Evolutionary conservation across 306 rosid genomes (phyloP).

Genomic region (Pueraria montana): DNA sequence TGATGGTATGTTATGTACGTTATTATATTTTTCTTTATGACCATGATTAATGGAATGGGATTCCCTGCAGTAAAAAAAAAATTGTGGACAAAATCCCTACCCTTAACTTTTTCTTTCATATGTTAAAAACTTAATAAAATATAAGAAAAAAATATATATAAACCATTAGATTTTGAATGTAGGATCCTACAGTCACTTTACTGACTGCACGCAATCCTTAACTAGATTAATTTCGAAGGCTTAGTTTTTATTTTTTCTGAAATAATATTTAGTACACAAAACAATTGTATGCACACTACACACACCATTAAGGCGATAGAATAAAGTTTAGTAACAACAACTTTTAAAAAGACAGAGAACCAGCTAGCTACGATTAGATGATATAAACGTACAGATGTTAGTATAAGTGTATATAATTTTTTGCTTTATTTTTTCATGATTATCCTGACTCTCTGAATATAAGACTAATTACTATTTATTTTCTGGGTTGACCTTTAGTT

Average conservation of each 20-base stretch:
- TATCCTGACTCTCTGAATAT: neutral
- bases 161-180: neutral
- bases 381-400: neutral
- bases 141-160: too few relatives aligned
- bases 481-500: neutral
- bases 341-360: neutral
- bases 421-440: neutral
- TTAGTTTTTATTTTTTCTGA: neutral
- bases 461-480: neutral
- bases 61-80: neutral
- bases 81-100: neutral
- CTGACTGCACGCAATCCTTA: neutral
- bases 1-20: neutral
- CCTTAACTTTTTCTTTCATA: neutral
- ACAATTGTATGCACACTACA: neutral
- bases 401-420: neutral
- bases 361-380: neutral
- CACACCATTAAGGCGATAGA: neutral
- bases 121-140: neutral
- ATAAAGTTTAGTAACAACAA: neutral
- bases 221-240: neutral
- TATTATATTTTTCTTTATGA: neutral
- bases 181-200: neutral
- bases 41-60: neutral
- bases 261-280: neutral